Base-by-base conservation (phyloP, 768 basidiomycete species). In the Udeniomyces megalosporus region DNA sequence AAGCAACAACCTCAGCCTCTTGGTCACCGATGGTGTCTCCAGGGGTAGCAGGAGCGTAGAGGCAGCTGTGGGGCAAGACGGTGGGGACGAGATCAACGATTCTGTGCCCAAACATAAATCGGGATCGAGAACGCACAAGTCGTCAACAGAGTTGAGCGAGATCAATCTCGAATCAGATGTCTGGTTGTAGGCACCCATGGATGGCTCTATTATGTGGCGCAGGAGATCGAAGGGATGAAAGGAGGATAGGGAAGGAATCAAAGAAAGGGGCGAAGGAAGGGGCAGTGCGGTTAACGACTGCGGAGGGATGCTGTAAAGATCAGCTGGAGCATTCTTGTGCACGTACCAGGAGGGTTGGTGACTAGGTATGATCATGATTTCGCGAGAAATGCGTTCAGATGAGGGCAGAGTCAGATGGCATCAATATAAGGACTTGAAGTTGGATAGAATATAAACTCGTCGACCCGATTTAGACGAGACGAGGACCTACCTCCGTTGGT, bases 11-110 rank as follows among this genome's bases (percentile, higher is more conserved):
- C 47, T 60, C 42, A 24, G 34, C 77, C 76, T 87, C 82, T 3
- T 78, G 80, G 68, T 82, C 76, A 17, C 80, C 82, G 66, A 84
- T 81, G 50, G 74, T 75, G 42, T 80, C 79, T 1, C 80, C 73
- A 4, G 78, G 0, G 38, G 79, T 78, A 24, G 62, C 59, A 28
- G 67, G 66, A 51, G 60, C 66, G 22, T 65, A 65, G 56, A 66
- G 58, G 34, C 63, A 65, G 58, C 58, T 59, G 45, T 1, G 15
- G 17, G 0, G 22, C 7, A 3, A 42, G 20, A 17, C 38, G 17
- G 38, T 42, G 17, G 38, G 38, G 22, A 42, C 14, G 53, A 5
- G 53, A 55, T 42, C 34, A 55, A 26, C 51, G 34, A 51, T 28
- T 11, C 8, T 11, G 5, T 11, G 4, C 38, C n/a, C 15, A 26